Base-by-base conservation (phyloP, 2,329 filamentous ascomycete species). In the Colletotrichum chrysophilum region DNA sequence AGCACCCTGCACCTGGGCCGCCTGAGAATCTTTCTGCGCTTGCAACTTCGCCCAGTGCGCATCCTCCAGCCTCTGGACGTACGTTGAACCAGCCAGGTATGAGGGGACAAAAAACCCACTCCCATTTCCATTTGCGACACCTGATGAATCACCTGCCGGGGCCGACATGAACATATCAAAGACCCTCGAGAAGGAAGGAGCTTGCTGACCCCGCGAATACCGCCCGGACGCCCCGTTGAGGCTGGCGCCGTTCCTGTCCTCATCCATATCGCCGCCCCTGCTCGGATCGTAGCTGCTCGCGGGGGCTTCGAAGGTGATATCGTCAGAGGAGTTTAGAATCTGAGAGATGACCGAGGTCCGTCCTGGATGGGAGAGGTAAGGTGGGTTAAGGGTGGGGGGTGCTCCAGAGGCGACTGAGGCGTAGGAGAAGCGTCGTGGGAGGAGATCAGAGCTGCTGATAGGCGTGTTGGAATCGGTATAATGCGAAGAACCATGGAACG, bases 41-140 rank as follows among this genome's bases (percentile, higher is more conserved):
- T 82, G 85, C 69, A 91, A 71, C 81, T 91, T 94, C 62, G 90
- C 89, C 82, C 88, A 91, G 82, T 96, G 90, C 73, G 90, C 91
- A 76, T 95, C 92, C 79, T 94, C 92, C 64, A 98, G 88, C 82
- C 91, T 93, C 79, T 94, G 91, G 69, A 96, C 92, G 84, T 98
- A 96, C 80, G 92, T 91, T 16, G 95, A 96, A 52, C 91, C 91
- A 79, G 89, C 89, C 60, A 98, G 90, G 85, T 98, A 98, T 7
- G 95, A 96, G 1, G 96, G 96, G 13, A 93, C 90, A 84, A 98
- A 96, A 87, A 96, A 96, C 74, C 84, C 80, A 74, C 88, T 80
- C 2, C 82, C 80, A 10, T 79, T 77, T 34, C 43, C 21, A 26
- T 30, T 83, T 77, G 82, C 79, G 70, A 68, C 79, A 32, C 66